Evolutionary conservation across 257 asterid genomes (phyloP).

Genomic region (Solanum dulcamara): DNA sequence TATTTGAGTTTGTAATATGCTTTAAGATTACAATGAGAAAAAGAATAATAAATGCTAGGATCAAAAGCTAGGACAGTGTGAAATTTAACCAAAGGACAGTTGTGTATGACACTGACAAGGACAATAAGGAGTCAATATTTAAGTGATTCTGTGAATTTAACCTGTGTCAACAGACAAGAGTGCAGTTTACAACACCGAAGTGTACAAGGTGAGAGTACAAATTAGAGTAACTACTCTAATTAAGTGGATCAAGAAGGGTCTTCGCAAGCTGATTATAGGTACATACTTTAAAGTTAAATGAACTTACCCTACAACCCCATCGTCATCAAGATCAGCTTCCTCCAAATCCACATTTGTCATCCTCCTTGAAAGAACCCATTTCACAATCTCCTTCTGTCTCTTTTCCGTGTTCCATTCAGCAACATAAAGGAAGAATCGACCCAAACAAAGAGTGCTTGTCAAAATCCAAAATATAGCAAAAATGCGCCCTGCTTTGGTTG

Average conservation of each 20-base stretch:
- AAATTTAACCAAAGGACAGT: background rate
- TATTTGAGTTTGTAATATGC: background rate
- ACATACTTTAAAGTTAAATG: background rate
- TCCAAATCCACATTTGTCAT: slow-evolving; percentile 76
- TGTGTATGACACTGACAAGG: background rate
- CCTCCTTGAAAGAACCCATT: slow-evolving; percentile 39
- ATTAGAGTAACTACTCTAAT: background rate
- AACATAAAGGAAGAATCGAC: slow-evolving; percentile 54
- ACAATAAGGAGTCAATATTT: background rate
- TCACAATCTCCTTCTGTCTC: slow-evolving; percentile 47
- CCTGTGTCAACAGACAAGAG: background rate
- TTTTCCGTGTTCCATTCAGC: slow-evolving; percentile 73
- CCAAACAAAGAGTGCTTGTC: slow-evolving; percentile 61
- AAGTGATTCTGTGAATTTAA: background rate
- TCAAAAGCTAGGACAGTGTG: background rate
- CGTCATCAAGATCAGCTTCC: slow-evolving; percentile 74
- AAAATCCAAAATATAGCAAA: slow-evolving; percentile 85
- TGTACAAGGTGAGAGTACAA: background rate
- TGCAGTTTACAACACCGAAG: background rate
- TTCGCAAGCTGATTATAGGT: background rate
- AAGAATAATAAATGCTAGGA: background rate
- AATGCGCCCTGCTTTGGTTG: slow-evolving; percentile 70
- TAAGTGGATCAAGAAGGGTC: background rate
- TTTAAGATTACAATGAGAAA: background rate
- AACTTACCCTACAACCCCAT: slow-evolving; percentile 67